Evolutionary conservation across 768 basidiomycete genomes (phyloP), one percentile per base, ranked within the genome.

Genomic region (Mycena kentingensis): DNA sequence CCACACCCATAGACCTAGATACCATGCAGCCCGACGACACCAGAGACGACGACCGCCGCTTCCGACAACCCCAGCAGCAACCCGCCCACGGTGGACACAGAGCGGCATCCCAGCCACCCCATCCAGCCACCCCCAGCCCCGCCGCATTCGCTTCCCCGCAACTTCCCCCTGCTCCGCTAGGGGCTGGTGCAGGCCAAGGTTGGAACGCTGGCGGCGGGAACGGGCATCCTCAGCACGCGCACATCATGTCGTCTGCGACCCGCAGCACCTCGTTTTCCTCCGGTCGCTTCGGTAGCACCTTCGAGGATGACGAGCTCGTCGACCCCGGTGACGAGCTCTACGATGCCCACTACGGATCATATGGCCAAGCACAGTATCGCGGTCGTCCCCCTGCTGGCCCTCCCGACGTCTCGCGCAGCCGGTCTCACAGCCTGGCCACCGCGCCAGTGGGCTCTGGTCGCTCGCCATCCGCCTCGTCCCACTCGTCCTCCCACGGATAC

Each of bases 221-320:
- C 41, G n/a, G n/a, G n/a, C 41, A 42, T n/a, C 22, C 10, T 16
- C 31, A 32, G 31, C 31, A 32, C n/a, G n/a, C n/a, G 31, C 31
- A 32, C 10, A 32, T 42, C 11, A 19, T 42, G 22, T 27, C 41
- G 22, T 27, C 41, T 7, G 6, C 41, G 10, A 26, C 24, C 8
- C 25, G 21, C 41, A 34, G 46, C 24, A 26, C 11, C 7, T 25
- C 26, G 32, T 36, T 22, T 10, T 48, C 46, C 46, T 48, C 46
- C 3, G 31, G 32, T n/a, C 52, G 57, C 27, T 58, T 58, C 24
- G 49, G 52, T 2, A 46, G 47, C 15, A 58, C 57, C 0, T 54
- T 54, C 35, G 57, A 54, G 32, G 57, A 58, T 36, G 57, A 58
- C 52, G 57, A 58, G 57, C 57, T 58, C n/a, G 37, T 54, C 3